Conservation (phyloP, 2,329 filamentous ascomycete species). For the Drechslerella dactyloides region DNA sequence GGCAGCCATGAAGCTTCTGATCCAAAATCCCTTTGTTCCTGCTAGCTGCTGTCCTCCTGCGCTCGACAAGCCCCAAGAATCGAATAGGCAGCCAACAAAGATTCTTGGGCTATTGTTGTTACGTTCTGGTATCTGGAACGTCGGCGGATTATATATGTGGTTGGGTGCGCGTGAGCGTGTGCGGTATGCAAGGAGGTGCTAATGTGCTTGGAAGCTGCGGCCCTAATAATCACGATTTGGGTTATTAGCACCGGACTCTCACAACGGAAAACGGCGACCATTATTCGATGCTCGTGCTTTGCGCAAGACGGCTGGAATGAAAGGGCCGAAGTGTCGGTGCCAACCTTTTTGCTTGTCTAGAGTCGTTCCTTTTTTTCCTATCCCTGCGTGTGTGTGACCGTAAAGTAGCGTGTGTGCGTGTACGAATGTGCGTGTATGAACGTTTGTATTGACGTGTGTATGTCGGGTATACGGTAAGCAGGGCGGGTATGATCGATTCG, state of each 20-base stretch:
- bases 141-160: conserved; percentile 18
- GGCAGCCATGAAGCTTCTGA: conserved; percentile 45
- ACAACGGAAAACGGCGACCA: conserved; percentile 43
- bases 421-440: conserved; percentile 5
- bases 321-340: conserved; percentile 13
- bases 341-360: conserved; percentile 31
- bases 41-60: conserved; percentile 15
- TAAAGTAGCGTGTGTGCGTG: conserved; percentile 14
- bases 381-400: conserved; percentile 11
- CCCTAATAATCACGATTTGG: conserved; percentile 33
- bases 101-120: conserved; percentile 46
- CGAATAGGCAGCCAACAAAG: conserved; percentile 46
- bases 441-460: neutral
- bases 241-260: conserved; percentile 25
- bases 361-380: conserved; percentile 1
- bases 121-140: conserved; percentile 44
- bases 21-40: conserved; percentile 32
- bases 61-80: conserved; percentile 37
- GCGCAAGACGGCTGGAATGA: conserved; percentile 24
- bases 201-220: conserved; percentile 17
- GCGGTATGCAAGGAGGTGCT: conserved; percentile 47
- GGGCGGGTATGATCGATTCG: conserved; percentile 2
- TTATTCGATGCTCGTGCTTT: conserved; percentile 17
- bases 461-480: neutral
- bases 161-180: conserved; percentile 16